Conservation (phyloP, 192 early-diverging fungal genomes). For the Backusella tarrabulga region DNA sequence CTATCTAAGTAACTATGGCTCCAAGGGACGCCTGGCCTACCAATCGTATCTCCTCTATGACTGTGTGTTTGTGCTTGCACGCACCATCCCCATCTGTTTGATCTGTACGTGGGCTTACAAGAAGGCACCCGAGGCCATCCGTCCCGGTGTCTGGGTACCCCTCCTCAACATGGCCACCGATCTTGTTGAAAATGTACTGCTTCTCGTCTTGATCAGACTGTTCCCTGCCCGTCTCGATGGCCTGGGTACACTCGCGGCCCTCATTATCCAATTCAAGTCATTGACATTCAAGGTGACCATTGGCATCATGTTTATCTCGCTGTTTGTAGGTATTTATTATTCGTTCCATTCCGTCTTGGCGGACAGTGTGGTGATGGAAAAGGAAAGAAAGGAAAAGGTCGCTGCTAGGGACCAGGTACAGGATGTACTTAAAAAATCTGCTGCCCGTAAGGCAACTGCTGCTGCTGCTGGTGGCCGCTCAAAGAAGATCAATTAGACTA, state of each 20-base stretch:
- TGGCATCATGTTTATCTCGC: constrained; percentile 3
- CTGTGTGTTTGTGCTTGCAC: constrained; percentile 19
- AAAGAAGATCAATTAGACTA: background rate
- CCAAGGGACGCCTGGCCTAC: constrained; percentile 22
- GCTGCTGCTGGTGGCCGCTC: background rate
- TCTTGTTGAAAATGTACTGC: constrained; percentile 18
- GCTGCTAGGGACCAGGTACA: constrained; percentile 8
- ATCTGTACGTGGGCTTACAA: constrained; percentile 17
- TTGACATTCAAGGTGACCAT: constrained; percentile 2
- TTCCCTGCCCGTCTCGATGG: constrained; percentile 19
- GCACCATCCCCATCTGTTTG: constrained; percentile 20
- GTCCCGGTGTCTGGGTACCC: constrained; percentile 26
- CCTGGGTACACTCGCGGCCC: background rate
- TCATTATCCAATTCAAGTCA: constrained; percentile 25
- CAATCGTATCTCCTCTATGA: constrained; percentile 22
- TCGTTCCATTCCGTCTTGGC: constrained; percentile 30
- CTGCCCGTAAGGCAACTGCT: background rate
- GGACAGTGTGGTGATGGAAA: constrained; percentile 36
- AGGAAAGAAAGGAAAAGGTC: constrained; percentile 19
- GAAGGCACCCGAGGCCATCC: constrained; percentile 7
- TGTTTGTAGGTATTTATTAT: constrained; percentile 30
- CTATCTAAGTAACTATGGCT: constrained; percentile 15
- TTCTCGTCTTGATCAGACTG: constrained; percentile 3
- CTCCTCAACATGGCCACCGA: constrained; percentile 12
- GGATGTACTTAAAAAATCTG: background rate